Base-by-base conservation (phyloP, 768 basidiomycete species). In the Termitomyces sp. region DNA sequence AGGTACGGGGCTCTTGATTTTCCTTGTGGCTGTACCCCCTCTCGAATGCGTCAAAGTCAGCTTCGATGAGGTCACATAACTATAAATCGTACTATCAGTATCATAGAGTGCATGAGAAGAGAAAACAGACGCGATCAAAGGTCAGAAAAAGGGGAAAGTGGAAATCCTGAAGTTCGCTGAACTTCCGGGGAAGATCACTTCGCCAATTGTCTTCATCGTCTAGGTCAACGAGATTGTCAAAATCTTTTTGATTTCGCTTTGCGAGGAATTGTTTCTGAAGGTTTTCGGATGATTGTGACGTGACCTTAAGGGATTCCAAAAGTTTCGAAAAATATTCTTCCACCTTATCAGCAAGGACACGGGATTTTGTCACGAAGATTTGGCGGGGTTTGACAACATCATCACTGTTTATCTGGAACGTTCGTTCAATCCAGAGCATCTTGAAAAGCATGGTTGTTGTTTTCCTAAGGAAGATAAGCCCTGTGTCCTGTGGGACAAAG, bases 361-460 rank as follows among this genome's bases (percentile, higher is more conserved):
- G 76, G 2, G 87, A 89, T 62, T 87, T 83, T 0, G 88, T 89
- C 2, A 90, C 80, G 58, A 90, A 90, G 12, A 90, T 66, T 62
- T 90, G 88, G 12, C 86, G 77, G 3, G 84, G 83, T 62, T 78
- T 82, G 0, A 70, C 64, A 40, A 73, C 66, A 3, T 67, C 58
- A 17, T 66, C 70, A 10, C 66, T 67, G 23, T 70, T 67, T 26
- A 73, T 57, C 40, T 78, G 67, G 69, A 78, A 84, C 2, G 79
- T 74, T n/a, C 78, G 70, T 60, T 89, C 84, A 7, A 87, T 80
- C 1, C 80, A 78, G 1, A 89, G 73, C 79, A 90, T 89, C 66
- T 87, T 89, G 72, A 85, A 86, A 1, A 90, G 71, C 78, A 90
- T 87, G 0, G 86, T 85, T 0, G 88, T 89, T 0, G 86, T 89